Evolutionary conservation across 257 asterid species (phyloP).

Genomic region (Scutellaria baicalensis): DNA sequence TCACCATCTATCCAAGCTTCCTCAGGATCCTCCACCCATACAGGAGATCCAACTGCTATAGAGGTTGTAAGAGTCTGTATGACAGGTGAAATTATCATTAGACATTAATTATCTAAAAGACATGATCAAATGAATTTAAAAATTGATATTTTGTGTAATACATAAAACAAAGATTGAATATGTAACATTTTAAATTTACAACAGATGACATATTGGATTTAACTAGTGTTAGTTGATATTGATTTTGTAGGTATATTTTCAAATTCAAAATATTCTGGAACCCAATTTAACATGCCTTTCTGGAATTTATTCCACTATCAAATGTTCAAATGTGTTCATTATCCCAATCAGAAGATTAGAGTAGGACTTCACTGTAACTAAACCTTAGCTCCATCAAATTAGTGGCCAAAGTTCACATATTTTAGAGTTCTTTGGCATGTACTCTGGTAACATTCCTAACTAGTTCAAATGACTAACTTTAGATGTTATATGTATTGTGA

Average conservation of each 20-base stretch:
- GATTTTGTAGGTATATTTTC: too few species aligned
- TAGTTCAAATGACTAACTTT: not conserved
- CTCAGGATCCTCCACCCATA: constrained; percentile 91
- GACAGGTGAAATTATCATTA: constrained; percentile 8
- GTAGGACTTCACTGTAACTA: too few species aligned
- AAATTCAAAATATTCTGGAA: too few species aligned
- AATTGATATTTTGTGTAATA: not conserved
- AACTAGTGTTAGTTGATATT: too few species aligned
- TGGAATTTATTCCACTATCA: too few species aligned
- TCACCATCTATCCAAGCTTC: constrained; percentile 91
- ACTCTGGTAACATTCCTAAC: not conserved
- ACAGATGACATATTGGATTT: not conserved
- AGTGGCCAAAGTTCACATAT: too few species aligned
- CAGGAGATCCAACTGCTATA: constrained; percentile 78
- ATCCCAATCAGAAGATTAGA: too few species aligned
- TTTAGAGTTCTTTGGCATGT: too few species aligned
- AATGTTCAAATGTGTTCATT: too few species aligned
- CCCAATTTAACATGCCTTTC: too few species aligned
- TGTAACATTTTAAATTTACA: not conserved
- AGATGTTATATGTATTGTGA: not conserved
- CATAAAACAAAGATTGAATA: not conserved
- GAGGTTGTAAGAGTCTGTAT: constrained; percentile 58
- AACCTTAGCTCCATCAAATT: too few species aligned
- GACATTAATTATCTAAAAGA: not conserved
- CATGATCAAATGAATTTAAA: not conserved